Evolutionary conservation across 169 alveolate genomes (phyloP).

Genomic region (Cryptosporidium sp.): DNA sequence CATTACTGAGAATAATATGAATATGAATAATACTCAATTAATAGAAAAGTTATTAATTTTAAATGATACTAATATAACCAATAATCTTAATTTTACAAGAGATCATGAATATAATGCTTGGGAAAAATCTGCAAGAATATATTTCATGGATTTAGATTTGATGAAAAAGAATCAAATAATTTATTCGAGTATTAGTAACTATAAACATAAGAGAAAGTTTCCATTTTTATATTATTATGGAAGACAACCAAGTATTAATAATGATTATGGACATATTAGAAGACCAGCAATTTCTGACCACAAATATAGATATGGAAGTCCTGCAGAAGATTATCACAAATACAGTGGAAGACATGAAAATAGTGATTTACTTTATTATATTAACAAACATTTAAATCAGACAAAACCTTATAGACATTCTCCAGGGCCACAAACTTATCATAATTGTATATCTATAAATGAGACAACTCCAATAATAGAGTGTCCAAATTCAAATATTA

Average conservation of each 20-base stretch:
- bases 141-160: constrained; percentile 35
- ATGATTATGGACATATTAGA: constrained; percentile 61
- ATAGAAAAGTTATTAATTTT: neutral
- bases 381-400: constrained; percentile 28
- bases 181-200: constrained; percentile 49
- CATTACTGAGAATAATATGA: neutral
- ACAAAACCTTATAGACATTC: constrained; percentile 65
- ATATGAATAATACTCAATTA: neutral
- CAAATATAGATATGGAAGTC: constrained; percentile 66
- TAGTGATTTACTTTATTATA: constrained; percentile 21
- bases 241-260: constrained; percentile 5
- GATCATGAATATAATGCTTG: constrained; percentile 25
- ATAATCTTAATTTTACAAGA: neutral
- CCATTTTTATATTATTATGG: constrained; percentile 62
- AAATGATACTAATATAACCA: neutral
- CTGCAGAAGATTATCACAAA: constrained; percentile 32
- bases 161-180: constrained; percentile 69
- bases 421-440: constrained; percentile 18
- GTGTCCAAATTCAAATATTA: constrained; percentile 8
- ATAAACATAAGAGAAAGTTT: constrained; percentile 10
- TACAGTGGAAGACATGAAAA: constrained; percentile 53
- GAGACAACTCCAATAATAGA: constrained; percentile 47
- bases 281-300: constrained; percentile 68
- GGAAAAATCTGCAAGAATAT: constrained; percentile 54
- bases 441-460: constrained; percentile 51